Base-by-base conservation (phyloP, 345 rosid species). In the Citrus cavaleriei region DNA sequence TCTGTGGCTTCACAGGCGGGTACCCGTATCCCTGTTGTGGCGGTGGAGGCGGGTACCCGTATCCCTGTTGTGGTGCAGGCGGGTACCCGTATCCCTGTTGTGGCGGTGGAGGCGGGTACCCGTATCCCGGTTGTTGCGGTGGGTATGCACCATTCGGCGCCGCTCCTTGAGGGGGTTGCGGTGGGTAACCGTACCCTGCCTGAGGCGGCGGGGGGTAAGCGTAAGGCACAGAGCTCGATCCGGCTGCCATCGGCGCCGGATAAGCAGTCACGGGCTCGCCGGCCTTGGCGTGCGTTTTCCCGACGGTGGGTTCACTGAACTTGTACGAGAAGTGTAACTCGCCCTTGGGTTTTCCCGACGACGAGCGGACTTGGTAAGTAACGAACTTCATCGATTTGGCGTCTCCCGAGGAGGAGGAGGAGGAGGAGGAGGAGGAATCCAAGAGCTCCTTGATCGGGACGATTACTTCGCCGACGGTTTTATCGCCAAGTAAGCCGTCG, bases 291-390 rank as follows among this genome's bases (percentile, higher is more conserved):
- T 19, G 16, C 35, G 37, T 32, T 54, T 32, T 14, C 10, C n/a
- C 16, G 28, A 16, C 42, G 66, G 59, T 2, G 22, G 60, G 62
- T 57, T 88, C 89, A 3, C 87, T 72, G 19, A 95, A 87, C 81
- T 84, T 91, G 81, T 78, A 95, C 51, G 98, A 89, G 68, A 95
- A 91, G 34, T 75, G 83, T 24, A 95, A 68, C 49, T 85, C 89
- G 6, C 98, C 98, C 84, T 91, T 87, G 4, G 91, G 84, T 84
- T 82, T 95, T 32, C 98, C 98, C 0, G 83, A 86, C 2, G 97
- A 87, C 71, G 72, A 89, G 70, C 89, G 81, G 32, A 93, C 92
- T 85, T 93, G 93, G 79, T 90, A 95, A 57, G 87, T 91, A 0
- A 91, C 90, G 28, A 83, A 85, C 38, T 82, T 62, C 88, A 83